These are phyloP conservation scores for Phellinidium pouzarii DNA, from an alignment of 1,284 basidiomycete species.

Conservation along the genomic window DNA sequence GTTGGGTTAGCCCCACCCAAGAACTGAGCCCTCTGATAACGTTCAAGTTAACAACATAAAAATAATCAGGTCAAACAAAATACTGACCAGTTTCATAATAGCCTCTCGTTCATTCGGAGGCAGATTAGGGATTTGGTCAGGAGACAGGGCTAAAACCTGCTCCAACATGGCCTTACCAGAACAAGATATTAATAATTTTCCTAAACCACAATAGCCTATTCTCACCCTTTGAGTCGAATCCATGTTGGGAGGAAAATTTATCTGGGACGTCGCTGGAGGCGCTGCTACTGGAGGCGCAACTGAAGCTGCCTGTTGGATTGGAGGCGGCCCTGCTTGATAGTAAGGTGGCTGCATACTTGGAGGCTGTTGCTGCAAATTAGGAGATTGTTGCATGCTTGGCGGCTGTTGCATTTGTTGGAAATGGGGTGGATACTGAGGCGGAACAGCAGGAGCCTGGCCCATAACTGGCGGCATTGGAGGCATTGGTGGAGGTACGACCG, in stretches of 20 bases:
- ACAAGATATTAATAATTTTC: not conserved
- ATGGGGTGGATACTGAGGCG: conserved; percentile 9
- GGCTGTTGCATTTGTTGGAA: conserved; percentile 29
- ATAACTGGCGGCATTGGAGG: conserved; percentile 27
- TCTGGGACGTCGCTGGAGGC: conserved; percentile 27
- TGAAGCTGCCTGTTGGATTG: conserved; percentile 14
- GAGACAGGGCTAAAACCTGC: conserved; percentile 82
- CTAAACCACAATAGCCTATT: not conserved
- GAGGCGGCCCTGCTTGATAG: conserved; percentile 39
- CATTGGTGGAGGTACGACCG: conserved; percentile 22
- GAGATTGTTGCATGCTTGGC: no score
- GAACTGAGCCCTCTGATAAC: not conserved
- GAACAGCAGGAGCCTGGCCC: conserved; percentile 26
- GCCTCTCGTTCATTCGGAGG: conserved; percentile 79
- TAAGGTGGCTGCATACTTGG: conserved; percentile 32
- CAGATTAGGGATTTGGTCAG: conserved; percentile 81
- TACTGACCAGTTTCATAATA: conserved; percentile 77
- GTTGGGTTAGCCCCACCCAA: not conserved
- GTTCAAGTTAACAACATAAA: not conserved
- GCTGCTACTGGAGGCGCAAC: conserved; percentile 26
- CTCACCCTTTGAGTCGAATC: conserved; percentile 29
- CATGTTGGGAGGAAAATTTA: conserved; percentile 26
- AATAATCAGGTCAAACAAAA: not conserved
- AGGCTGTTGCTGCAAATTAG: conserved; percentile 20
- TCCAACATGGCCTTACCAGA: conserved; percentile 63